Evolutionary conservation across 1,284 basidiomycete species (phyloP), one percentile per base, ranked within the genome.

Genomic region (Tilletia caries): DNA sequence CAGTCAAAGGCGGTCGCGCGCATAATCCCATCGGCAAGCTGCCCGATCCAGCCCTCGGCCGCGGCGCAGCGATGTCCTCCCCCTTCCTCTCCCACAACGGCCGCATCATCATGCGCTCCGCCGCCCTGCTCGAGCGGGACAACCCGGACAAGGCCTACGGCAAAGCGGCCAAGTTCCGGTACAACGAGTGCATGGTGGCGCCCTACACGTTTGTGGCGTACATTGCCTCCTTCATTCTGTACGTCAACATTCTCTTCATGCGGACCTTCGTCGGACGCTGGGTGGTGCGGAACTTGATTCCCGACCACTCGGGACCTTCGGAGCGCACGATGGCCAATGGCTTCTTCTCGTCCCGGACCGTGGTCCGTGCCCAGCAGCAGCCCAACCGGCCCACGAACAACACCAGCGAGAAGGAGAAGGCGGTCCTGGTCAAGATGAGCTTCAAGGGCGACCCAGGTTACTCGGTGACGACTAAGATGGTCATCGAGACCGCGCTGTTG

Each of bases 361-460:
- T 25, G 58, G 34, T 32, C 8, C 12, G 67, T 64, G 18, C 66
- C n/a, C 70, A 20, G 50, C 6, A 33, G 52, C 66, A 54, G 62
- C 33, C 66, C 67, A 37, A 37, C 70, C 8, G 67, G 46, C 65
- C 37, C 27, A 33, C 67, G 29, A 37, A 43, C 23, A 72, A 27
- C 29, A 44, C 72, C 33, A 68, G n/a, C 68, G 70, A 41, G 66
- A 25, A 37, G 27, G 18, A 27, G 37, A 70, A 23, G 54, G 74
- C n/a, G 69, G 85, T 87, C 65, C 87, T 90, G 34, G 89, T 90
- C 73, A 89, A 86, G 1, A 86, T 87, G 43, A 83, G 89, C 66
- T 89, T 88, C 0, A 85, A 88, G 54, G 91, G 91, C n/a, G 91
- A 93, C 79, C 91, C 91, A 3, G 91, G 92, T 2, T 93, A 93